Evolutionary conservation across 495 filamentous ascomycete genomes (phyloP).

Genomic region (Aspergillus coremiiformis): DNA sequence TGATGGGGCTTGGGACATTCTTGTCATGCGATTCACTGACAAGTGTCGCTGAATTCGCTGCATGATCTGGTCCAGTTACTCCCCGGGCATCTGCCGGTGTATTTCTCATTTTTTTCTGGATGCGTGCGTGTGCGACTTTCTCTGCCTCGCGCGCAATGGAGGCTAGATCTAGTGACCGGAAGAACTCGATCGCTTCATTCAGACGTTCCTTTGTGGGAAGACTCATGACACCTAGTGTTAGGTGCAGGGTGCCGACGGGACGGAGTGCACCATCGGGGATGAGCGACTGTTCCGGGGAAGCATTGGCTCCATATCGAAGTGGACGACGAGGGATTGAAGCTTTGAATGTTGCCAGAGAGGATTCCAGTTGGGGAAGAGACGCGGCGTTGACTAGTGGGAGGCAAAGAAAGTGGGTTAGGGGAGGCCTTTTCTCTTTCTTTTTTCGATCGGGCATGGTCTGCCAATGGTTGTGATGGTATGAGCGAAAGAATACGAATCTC

Average conservation of each 20-base stretch:
- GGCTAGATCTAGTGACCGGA: slow-evolving; percentile 47
- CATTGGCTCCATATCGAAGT: slow-evolving; percentile 8
- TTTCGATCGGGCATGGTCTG: slow-evolving; percentile 4
- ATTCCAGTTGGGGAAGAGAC: slow-evolving; percentile 57
- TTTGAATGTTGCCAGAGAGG: slow-evolving; percentile 53
- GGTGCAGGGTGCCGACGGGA: slow-evolving; percentile 72
- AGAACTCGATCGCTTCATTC: slow-evolving; percentile 48
- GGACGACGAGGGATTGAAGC: slow-evolving; percentile 40
- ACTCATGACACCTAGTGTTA: slow-evolving; percentile 85
- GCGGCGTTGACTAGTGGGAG: slow-evolving; percentile 61
- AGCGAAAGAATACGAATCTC: background rate
- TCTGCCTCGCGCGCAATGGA: slow-evolving; percentile 38
- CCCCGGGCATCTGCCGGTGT: background rate
- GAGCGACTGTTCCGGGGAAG: slow-evolving; percentile 17
- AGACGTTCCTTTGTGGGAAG: slow-evolving; percentile 51
- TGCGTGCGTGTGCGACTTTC: background rate
- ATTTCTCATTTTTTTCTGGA: background rate
- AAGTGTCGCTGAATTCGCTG: too few species aligned
- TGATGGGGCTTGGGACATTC: slow-evolving; percentile 13
- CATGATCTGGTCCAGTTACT: background rate
- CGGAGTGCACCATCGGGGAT: slow-evolving; percentile 58
- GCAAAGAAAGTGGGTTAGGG: slow-evolving; percentile 84
- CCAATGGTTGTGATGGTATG: background rate
- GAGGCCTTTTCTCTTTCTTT: slow-evolving; percentile 27
- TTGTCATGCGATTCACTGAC: too few species aligned